These are phyloP conservation scores for Phlegmacium glaucopus DNA, from an alignment of 768 basidiomycete genomes.

Conservation along the genomic window DNA sequence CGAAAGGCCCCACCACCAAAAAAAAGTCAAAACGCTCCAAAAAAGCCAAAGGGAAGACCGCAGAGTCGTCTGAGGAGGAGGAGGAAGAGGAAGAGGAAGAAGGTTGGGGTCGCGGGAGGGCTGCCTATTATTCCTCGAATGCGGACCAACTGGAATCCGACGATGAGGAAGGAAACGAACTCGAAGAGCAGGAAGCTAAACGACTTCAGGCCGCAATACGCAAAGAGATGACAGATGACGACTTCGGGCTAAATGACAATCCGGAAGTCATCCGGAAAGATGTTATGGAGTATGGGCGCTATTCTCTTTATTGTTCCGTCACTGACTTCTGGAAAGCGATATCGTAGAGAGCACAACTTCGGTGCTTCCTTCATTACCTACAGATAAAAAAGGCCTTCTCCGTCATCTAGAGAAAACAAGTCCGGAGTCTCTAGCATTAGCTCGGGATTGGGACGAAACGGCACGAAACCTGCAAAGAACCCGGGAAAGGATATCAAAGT, in stretches of 20 bases:
- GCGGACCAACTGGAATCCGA: conserved; percentile 78
- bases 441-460: conserved; percentile 81
- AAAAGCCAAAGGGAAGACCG: conserved; percentile 25
- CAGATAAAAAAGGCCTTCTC: conserved; percentile 57
- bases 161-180: conserved; percentile 83
- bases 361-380: conserved; percentile 35
- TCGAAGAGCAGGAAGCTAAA: conserved; percentile 86
- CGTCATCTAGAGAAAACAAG: conserved; percentile 70
- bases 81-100: conserved; percentile 48
- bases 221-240: conserved; percentile 68
- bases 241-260: conserved; percentile 78
- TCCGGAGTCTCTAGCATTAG: conserved; percentile 77
- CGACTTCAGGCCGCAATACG: conserved; percentile 74
- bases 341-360: conserved; percentile 35
- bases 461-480: conserved; percentile 48
- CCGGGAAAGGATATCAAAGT: conserved; percentile 55
- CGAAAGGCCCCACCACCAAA: conserved; percentile 19
- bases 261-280: conserved; percentile 33
- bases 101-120: conserved; percentile 78
- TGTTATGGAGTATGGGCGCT: conserved; percentile 31
- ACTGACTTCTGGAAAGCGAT: conserved; percentile 25
- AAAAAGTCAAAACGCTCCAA: conserved; percentile 23
- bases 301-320: neutral
- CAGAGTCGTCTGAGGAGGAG: conserved; percentile 26
- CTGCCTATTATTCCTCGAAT: conserved; percentile 85